Percentiles rank a stretch among this genome's conserved stretches.
Conservation (phyloP, 306 rosid species). For the Medicago lupulina region DNA sequence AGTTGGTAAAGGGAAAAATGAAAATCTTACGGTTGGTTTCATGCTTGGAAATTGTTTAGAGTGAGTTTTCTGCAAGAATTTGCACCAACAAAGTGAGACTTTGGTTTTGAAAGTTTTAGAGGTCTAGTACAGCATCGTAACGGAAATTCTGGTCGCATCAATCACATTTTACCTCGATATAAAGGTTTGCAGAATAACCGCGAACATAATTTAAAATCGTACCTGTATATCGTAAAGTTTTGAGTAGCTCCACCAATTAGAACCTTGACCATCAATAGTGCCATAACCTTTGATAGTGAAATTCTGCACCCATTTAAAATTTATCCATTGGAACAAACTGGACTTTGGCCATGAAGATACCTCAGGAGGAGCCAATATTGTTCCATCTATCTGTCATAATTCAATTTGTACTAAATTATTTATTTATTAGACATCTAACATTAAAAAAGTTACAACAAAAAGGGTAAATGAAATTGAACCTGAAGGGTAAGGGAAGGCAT, state of each 20-base stretch:
- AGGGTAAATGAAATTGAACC: constrained; percentile 52
- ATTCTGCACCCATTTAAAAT: constrained; percentile 78
- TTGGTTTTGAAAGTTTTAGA: constrained; percentile 1
- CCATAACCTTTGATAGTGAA: constrained; percentile 89
- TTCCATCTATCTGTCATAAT: constrained; percentile 82
- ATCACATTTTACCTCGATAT: no score
- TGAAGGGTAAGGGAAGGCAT: constrained; percentile 81
- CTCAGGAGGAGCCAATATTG: constrained; percentile 72
- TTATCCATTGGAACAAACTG: constrained; percentile 81
- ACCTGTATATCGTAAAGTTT: constrained; percentile 45
- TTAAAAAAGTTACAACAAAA: not conserved
- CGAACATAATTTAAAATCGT: not conserved
- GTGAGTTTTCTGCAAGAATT: constrained; percentile 59
- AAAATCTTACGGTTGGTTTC: constrained; percentile 79
- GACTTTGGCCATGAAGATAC: constrained; percentile 78
- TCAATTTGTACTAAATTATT: constrained; percentile 29
- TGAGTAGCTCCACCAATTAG: constrained; percentile 71
- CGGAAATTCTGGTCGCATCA: not conserved
- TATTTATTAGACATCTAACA: not conserved
- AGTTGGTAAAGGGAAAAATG: not conserved
- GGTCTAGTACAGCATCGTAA: no score
- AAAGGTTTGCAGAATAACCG: not conserved
- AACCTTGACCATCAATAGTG: constrained; percentile 84
- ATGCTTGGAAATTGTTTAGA: constrained; percentile 52
- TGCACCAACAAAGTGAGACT: constrained; percentile 20